Evolutionary conservation across 495 filamentous ascomycete species (phyloP).

Genomic region (Podospora didyma): DNA sequence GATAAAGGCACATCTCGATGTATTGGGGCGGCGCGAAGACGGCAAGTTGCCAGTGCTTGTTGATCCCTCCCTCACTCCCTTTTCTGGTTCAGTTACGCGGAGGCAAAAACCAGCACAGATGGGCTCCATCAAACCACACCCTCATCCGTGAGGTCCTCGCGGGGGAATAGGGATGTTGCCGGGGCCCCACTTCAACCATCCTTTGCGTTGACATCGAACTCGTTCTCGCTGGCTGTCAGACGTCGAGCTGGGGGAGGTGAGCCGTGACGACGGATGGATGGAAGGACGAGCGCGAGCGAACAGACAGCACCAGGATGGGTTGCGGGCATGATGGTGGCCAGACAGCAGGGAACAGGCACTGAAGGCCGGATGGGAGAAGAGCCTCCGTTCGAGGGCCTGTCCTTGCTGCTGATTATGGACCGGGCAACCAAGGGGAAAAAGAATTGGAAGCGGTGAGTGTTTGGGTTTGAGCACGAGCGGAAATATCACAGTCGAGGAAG

Average conservation of each 20-base stretch:
- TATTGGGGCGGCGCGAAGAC: conserved; percentile 9
- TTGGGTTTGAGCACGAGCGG: too few species aligned
- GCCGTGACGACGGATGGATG: neutral
- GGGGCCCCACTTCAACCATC: neutral
- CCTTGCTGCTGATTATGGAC: neutral
- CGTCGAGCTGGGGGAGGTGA: neutral
- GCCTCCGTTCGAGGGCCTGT: neutral
- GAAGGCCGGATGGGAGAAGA: neutral
- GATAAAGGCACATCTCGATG: conserved; percentile 10
- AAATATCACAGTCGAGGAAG: too few species aligned
- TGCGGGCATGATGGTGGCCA: neutral
- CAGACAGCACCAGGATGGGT: too few species aligned
- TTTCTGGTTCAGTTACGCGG: too few species aligned
- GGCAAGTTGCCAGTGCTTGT: conserved; percentile 3
- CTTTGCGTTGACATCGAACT: neutral
- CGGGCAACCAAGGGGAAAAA: neutral
- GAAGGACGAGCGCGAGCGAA: neutral
- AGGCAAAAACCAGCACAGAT: neutral
- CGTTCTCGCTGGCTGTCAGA: neutral
- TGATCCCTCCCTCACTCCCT: neutral
- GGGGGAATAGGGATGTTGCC: neutral
- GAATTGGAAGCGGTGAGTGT: neutral
- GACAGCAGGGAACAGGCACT: neutral
- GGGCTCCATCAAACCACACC: neutral
- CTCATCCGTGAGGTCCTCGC: neutral